A percentile compares a stretch with the other conserved stretches of the same genome.
phyloP scores from a whole-genome alignment of 495 filamentous ascomycete genomes.

The Filosporella fistucella region DNA sequence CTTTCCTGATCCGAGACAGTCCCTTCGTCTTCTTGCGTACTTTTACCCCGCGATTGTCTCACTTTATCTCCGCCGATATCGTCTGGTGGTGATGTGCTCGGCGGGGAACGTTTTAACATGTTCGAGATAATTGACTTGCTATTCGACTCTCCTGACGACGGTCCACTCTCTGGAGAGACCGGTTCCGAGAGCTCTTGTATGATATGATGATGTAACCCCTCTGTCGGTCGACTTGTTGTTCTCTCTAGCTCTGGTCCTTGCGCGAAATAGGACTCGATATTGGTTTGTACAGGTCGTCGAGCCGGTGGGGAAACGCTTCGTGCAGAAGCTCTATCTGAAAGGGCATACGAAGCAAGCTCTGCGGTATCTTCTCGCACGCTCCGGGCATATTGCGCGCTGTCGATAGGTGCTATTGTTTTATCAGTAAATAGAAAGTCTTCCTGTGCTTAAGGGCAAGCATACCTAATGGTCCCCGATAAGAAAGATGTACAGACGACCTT shows the following conservation, averaged over 20 bases:
- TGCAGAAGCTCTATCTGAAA: conserved; percentile 50
- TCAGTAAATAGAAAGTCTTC: conserved; percentile 17
- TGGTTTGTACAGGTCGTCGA: conserved; percentile 7
- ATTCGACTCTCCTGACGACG: conserved; percentile 13
- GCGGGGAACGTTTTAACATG: conserved; percentile 55
- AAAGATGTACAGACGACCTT: conserved; percentile 75
- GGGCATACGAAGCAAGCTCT: conserved; percentile 80
- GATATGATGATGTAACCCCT: conserved; percentile 16
- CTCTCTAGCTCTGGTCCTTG: conserved; percentile 12
- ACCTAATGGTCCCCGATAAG: conserved; percentile 62
- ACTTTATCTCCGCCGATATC: background rate
- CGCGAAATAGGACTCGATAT: conserved; percentile 20
- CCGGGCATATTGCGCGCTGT: conserved; percentile 66
- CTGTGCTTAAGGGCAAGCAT: conserved; percentile 19
- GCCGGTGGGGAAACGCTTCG: conserved; percentile 14
- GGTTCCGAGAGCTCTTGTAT: conserved; percentile 58
- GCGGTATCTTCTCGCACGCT: conserved; percentile 88
- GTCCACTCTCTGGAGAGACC: conserved; percentile 37
- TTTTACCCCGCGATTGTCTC: background rate
- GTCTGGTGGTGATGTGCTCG: conserved; percentile 24
- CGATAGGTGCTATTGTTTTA: conserved; percentile 37
- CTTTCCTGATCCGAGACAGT: background rate
- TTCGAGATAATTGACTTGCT: conserved; percentile 57
- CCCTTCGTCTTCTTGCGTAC: background rate
- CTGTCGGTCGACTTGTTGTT: conserved; percentile 12